Conservation (phyloP, 2,329 filamentous ascomycete species). For the Chaetomium olivaceum region DNA sequence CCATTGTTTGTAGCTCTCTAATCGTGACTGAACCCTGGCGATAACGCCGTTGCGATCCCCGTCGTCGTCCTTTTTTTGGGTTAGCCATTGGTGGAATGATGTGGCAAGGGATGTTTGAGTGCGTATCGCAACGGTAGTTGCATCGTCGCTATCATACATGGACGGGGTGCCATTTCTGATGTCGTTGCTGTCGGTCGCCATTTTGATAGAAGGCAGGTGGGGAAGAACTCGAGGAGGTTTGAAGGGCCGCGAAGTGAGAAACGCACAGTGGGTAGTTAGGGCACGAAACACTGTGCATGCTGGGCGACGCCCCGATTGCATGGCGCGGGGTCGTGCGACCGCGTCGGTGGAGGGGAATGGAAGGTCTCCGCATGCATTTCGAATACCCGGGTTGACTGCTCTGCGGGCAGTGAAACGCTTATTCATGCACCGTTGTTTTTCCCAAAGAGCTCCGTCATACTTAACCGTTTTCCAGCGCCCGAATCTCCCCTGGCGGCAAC, state of each 20-base stretch:
- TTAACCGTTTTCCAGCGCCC: slow-evolving; percentile 43
- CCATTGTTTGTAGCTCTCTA: slow-evolving; percentile 17
- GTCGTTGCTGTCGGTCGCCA: not conserved
- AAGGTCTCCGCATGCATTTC: too few relatives aligned
- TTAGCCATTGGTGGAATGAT: slow-evolving; percentile 23
- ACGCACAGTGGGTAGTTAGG: not conserved
- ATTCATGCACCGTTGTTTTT: slow-evolving; percentile 22
- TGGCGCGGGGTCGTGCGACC: not conserved
- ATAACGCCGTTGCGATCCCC: slow-evolving; percentile 12
- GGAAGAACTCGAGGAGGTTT: not conserved
- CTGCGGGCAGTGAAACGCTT: not conserved
- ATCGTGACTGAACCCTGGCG: slow-evolving; percentile 1
- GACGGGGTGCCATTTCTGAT: not conserved
- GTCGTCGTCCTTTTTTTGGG: slow-evolving; percentile 4
- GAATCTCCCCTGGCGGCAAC: not conserved
- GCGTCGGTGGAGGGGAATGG: not conserved
- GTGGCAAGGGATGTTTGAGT: slow-evolving; percentile 20
- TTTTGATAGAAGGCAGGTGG: not conserved
- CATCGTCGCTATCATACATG: not conserved
- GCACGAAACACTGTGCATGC: not conserved
- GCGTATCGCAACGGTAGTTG: not conserved
- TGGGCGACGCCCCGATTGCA: not conserved
- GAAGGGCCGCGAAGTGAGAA: too few relatives aligned
- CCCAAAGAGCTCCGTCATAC: slow-evolving; percentile 48
- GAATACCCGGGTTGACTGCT: not conserved